Conservation (phyloP, 768 basidiomycete genomes). For the Lenzites betulinus region DNA sequence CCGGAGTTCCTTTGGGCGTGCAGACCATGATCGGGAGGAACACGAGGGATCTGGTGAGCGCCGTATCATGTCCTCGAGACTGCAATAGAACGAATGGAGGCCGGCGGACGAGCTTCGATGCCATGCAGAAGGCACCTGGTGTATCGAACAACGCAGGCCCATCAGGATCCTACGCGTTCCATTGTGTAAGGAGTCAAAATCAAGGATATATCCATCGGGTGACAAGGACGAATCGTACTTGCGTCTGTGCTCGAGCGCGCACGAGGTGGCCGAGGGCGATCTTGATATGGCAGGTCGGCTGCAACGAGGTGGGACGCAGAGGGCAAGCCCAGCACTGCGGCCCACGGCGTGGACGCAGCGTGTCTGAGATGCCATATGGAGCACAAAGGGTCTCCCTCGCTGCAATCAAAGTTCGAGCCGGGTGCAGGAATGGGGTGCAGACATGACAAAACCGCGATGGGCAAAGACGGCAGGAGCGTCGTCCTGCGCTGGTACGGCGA, state of each 20-base stretch:
- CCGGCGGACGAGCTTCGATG: constrained; percentile 22
- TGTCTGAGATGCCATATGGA: constrained; percentile 58
- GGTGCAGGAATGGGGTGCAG: constrained; percentile 28
- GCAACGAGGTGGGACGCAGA: constrained; percentile 52
- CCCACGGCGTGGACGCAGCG: constrained; percentile 68
- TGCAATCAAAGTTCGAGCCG: constrained; percentile 27
- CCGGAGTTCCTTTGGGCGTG: constrained; percentile 59
- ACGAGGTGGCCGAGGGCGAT: constrained; percentile 31
- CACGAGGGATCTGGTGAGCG: constrained; percentile 61
- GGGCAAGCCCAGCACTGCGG: constrained; percentile 59
- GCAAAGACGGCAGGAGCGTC: constrained; percentile 31
- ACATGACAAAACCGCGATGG: constrained; percentile 27
- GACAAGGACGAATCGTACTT: constrained; percentile 18
- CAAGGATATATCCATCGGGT: constrained; percentile 22
- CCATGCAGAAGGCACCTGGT: constrained; percentile 13
- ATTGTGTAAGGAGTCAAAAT: constrained; percentile 24
- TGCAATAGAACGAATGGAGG: constrained; percentile 31
- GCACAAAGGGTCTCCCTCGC: constrained; percentile 45
- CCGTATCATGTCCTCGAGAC: constrained; percentile 37
- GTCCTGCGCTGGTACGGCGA: constrained; percentile 26
- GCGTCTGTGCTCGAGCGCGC: constrained; percentile 18
- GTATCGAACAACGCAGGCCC: constrained; percentile 12
- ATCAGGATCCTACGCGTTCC: constrained; percentile 18
- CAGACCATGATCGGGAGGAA: constrained; percentile 59
- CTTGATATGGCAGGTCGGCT: constrained; percentile 59